These are phyloP conservation scores for Fraxinus albicans DNA, from an alignment of 305 asterid species.

Conservation along the genomic window DNA sequence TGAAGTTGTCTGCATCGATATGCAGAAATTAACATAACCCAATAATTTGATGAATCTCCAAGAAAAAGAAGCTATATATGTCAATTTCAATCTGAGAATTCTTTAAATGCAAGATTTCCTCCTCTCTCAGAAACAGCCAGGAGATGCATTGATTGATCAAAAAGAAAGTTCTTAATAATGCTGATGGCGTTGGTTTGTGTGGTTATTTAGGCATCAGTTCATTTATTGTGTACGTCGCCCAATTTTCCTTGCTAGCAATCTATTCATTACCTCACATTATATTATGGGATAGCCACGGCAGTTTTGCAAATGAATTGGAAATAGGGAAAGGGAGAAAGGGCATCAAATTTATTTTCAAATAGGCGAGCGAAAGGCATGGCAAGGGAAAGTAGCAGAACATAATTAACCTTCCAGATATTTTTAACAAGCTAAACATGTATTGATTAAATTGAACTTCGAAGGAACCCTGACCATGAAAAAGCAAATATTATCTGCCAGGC, in stretches of 20 bases:
- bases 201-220: neutral
- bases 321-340: neutral
- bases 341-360: conserved; percentile 5
- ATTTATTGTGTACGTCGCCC: neutral
- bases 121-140: neutral
- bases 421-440: conserved; percentile 19
- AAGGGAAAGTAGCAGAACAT: neutral
- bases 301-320: conserved; percentile 3
- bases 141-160: conserved; percentile 3
- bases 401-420: conserved; percentile 2
- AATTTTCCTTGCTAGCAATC: neutral
- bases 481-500: conserved; percentile 3
- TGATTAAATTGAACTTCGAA: conserved; percentile 4
- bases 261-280: neutral
- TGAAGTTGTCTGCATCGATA: neutral
- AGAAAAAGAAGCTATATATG: neutral
- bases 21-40: neutral
- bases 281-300: neutral
- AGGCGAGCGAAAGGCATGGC: conserved; percentile 3
- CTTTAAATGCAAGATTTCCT: neutral
- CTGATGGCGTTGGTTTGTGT: neutral
- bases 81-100: neutral
- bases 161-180: neutral
- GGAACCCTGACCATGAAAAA: conserved; percentile 11
- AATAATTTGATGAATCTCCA: neutral